These are phyloP conservation scores for Orobanche coerulescens DNA, from an alignment of 257 asterid species.

Conservation along the genomic window DNA sequence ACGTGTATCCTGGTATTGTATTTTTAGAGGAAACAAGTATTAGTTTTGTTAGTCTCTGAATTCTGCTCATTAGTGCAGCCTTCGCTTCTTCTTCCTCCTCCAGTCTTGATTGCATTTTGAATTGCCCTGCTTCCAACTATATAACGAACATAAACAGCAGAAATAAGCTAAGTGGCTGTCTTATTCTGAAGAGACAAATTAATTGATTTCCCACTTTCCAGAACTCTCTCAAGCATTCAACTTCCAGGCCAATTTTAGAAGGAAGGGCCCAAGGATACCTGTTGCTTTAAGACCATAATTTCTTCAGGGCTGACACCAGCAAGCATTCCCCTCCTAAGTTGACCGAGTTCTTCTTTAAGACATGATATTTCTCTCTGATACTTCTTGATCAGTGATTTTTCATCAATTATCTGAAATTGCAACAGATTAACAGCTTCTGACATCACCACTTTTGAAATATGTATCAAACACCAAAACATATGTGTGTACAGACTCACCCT, in stretches of 20 bases:
- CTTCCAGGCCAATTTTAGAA: not conserved
- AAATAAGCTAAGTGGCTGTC: constrained; percentile 4
- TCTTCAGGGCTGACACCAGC: constrained; percentile 84
- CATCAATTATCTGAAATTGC: constrained; percentile 81
- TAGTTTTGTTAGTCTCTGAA: constrained; percentile 88
- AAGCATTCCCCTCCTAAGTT: constrained; percentile 74
- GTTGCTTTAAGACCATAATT: constrained; percentile 61
- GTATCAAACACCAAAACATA: constrained; percentile 11
- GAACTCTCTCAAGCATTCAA: not conserved
- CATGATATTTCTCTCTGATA: constrained; percentile 86
- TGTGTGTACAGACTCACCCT: constrained; percentile 44
- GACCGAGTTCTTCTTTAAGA: constrained; percentile 87
- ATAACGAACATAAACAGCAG: constrained; percentile 8
- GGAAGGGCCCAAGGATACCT: constrained; percentile 36
- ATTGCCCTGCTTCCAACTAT: constrained; percentile 95
- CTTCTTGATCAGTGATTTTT: constrained; percentile 91
- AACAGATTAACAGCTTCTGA: not conserved
- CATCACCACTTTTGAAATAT: constrained; percentile 12
- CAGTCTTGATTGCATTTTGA: constrained; percentile 90
- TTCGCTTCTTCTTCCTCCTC: constrained; percentile 99
- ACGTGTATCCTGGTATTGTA: constrained; percentile 55
- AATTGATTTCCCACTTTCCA: not conserved
- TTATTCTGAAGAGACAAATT: not conserved
- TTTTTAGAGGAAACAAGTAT: constrained; percentile 98
- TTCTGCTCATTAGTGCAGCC: constrained; percentile 95